A percentile compares a stretch with the other conserved stretches of the same genome.
Conservation (phyloP, 148 eudicot species). For the Rhododendron mucronatum region DNA sequence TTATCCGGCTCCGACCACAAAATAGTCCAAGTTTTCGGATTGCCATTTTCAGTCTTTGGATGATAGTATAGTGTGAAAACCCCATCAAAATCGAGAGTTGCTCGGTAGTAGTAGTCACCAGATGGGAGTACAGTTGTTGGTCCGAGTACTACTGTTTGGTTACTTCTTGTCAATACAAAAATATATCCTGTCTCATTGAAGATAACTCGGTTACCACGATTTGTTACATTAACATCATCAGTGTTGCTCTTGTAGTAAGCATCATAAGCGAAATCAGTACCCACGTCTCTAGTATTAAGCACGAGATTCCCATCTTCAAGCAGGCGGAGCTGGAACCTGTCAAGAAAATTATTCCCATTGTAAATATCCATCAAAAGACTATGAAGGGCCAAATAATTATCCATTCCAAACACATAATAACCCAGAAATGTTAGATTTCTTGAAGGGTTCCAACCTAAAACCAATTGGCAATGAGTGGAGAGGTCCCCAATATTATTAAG, state of each 20-base stretch:
- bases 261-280: constrained; percentile 11
- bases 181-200: constrained; percentile 28
- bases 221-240: constrained; percentile 6
- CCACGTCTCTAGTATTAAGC: constrained; percentile 17
- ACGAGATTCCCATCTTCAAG: constrained; percentile 32
- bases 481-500: too few relatives aligned
- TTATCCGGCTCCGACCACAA: constrained; percentile 30
- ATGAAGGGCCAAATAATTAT: too few relatives aligned
- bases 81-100: constrained; percentile 42
- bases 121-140: constrained; percentile 5
- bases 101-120: constrained; percentile 34
- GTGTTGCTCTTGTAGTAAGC: constrained; percentile 24
- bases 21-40: constrained; percentile 21
- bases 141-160: constrained; percentile 15
- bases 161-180: constrained; percentile 25
- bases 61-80: constrained; percentile 38
- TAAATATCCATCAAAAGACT: too few relatives aligned
- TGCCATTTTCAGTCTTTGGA: constrained; percentile 18
- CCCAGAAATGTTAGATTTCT: too few relatives aligned
- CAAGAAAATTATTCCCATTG: neutral
- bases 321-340: constrained; percentile 24
- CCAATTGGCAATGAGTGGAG: too few relatives aligned
- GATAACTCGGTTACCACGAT: constrained; percentile 18
- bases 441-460: too few relatives aligned
- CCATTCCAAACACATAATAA: too few relatives aligned